Evolutionary conservation across 805 yeast species (phyloP).

Genomic region (Lipomyces yamadae): DNA sequence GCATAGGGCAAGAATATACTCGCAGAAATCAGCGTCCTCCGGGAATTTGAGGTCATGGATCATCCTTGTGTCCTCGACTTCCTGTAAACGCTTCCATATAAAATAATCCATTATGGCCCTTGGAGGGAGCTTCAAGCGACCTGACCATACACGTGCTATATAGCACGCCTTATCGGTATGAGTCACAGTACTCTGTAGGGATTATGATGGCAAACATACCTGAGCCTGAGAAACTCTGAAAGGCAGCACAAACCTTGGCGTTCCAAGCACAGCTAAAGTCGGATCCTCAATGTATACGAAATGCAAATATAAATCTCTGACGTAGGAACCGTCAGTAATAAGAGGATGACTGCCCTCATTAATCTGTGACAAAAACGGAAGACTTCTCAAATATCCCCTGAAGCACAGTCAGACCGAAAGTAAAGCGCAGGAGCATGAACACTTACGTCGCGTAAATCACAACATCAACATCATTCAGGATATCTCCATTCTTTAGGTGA

Average conservation of each 20-base stretch:
- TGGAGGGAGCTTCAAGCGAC: slow-evolving; percentile 58
- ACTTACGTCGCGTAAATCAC: slow-evolving; percentile 65
- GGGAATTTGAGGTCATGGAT: slow-evolving; percentile 63
- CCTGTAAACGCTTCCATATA: slow-evolving; percentile 49
- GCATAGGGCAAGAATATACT: slow-evolving; percentile 41
- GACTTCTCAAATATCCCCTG: slow-evolving; percentile 65
- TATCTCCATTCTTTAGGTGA: slow-evolving; percentile 56
- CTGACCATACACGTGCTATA: slow-evolving; percentile 65
- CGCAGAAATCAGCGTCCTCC: slow-evolving; percentile 63
- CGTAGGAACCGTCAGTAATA: slow-evolving; percentile 54
- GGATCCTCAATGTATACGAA: slow-evolving; percentile 64
- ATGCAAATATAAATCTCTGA: slow-evolving; percentile 64
- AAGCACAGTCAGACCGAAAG: neutral
- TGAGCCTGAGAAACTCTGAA: slow-evolving; percentile 58
- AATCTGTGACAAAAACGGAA: slow-evolving; percentile 60
- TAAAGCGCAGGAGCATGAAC: neutral
- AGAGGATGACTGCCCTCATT: slow-evolving; percentile 44
- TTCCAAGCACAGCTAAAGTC: slow-evolving; percentile 64
- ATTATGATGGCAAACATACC: slow-evolving; percentile 6
- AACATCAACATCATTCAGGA: slow-evolving; percentile 55
- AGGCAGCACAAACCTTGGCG: slow-evolving; percentile 66
- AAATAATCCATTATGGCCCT: slow-evolving; percentile 53
- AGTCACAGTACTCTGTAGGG: slow-evolving; percentile 15
- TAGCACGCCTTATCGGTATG: slow-evolving; percentile 65
- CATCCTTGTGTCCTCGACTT: slow-evolving; percentile 54